Conservation (phyloP, 176 grass and related monocot species). For the Urochloa ruziziensis region DNA sequence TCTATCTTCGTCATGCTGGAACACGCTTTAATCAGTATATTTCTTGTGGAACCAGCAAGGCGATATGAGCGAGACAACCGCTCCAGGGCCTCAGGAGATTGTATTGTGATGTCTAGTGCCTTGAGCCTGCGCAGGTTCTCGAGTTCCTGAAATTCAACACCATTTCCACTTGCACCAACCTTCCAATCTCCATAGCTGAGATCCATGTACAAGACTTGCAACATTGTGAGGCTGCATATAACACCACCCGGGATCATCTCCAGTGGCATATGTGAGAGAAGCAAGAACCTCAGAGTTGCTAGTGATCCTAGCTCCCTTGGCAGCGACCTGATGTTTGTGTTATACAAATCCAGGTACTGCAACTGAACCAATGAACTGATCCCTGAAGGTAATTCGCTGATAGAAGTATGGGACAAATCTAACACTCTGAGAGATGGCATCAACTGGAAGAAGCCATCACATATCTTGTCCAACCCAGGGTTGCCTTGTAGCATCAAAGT, state of each 20-base stretch:
- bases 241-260: slow-evolving; percentile 65
- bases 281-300: slow-evolving; percentile 61
- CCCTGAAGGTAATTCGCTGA: slow-evolving; percentile 63
- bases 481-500: slow-evolving; percentile 73
- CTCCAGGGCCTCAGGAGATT: slow-evolving; percentile 52
- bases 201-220: slow-evolving; percentile 87
- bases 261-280: slow-evolving; percentile 69
- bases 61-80: slow-evolving; percentile 49
- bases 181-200: slow-evolving; percentile 82
- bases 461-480: slow-evolving; percentile 60
- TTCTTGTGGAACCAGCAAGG: slow-evolving; percentile 62
- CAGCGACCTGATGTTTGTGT: slow-evolving; percentile 61
- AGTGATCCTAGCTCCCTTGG: slow-evolving; percentile 62
- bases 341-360: slow-evolving; percentile 73
- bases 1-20: slow-evolving; percentile 59
- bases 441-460: slow-evolving; percentile 66
- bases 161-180: slow-evolving; percentile 49
- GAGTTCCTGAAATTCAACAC: slow-evolving; percentile 78
- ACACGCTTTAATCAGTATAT: slow-evolving; percentile 62
- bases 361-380: slow-evolving; percentile 52
- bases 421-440: slow-evolving; percentile 80
- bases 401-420: slow-evolving; percentile 70
- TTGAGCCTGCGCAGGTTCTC: slow-evolving; percentile 66
- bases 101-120: slow-evolving; percentile 72
- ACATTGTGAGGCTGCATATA: slow-evolving; percentile 50